Percentiles rank a stretch among this genome's conserved stretches.
Conservation (phyloP, 495 filamentous ascomycete genomes). For the Articulospora tetracladia region DNA sequence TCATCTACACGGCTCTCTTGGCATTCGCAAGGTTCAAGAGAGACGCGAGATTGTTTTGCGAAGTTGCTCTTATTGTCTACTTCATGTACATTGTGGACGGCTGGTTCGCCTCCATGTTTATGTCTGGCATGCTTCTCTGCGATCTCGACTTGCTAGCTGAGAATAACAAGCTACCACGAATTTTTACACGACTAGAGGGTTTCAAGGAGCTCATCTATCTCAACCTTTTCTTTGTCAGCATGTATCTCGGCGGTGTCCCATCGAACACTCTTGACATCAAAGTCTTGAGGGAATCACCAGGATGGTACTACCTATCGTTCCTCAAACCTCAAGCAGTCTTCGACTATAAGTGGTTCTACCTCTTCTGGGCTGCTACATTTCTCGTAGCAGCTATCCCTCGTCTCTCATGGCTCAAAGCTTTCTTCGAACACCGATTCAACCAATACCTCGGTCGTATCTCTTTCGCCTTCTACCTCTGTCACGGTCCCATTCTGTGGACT, state of each 20-base stretch:
- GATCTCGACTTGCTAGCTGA: conserved; percentile 43
- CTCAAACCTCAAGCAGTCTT: conserved; percentile 48
- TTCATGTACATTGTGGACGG: conserved; percentile 51
- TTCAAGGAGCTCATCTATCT: conserved; percentile 42
- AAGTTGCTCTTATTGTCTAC: conserved; percentile 46
- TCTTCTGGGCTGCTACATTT: conserved; percentile 47
- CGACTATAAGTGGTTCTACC: conserved; percentile 52
- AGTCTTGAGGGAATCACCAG: conserved; percentile 33
- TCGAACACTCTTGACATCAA: conserved; percentile 32
- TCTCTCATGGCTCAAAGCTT: conserved; percentile 42
- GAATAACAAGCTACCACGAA: conserved; percentile 36
- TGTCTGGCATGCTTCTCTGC: conserved; percentile 42
- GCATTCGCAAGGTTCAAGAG: conserved; percentile 47
- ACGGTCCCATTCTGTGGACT: conserved; percentile 49
- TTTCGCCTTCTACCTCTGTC: conserved; percentile 53
- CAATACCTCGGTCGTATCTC: conserved; percentile 61
- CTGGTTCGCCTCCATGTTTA: conserved; percentile 39
- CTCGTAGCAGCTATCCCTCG: conserved; percentile 54
- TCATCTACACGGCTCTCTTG: conserved; percentile 57
- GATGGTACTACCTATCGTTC: conserved; percentile 42
- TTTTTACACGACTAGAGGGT: conserved; percentile 32
- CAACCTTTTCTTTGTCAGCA: conserved; percentile 37
- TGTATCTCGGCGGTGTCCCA: conserved; percentile 45
- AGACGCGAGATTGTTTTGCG: conserved; percentile 40
- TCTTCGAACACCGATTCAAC: conserved; percentile 52